Conservation (phyloP, 1,284 basidiomycete species). For the Cutaneotrichosporon cyanovorans region DNA sequence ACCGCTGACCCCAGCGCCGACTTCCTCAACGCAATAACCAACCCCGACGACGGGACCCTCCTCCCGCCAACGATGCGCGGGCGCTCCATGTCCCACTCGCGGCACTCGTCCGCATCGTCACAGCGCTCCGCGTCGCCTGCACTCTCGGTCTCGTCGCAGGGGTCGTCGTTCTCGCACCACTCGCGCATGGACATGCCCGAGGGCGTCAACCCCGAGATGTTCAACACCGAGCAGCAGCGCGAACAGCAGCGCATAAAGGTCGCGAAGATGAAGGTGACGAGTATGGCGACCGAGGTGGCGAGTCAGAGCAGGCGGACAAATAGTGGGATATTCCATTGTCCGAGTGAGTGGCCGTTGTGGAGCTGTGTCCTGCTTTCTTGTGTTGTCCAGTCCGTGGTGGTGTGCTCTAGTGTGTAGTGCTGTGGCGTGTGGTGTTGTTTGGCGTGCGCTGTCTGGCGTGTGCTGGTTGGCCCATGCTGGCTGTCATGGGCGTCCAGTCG, state of each 20-base stretch:
- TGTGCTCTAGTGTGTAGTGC: too few species aligned
- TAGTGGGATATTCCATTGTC: conserved; percentile 84
- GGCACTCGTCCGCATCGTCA: conserved; percentile 38
- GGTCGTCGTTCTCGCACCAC: conserved; percentile 32
- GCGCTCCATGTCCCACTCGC: conserved; percentile 31
- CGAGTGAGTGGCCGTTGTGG: conserved; percentile 49
- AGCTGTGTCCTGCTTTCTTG: too few species aligned
- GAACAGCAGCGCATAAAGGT: conserved; percentile 48
- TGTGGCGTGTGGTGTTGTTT: too few species aligned
- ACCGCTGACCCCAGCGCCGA: conserved; percentile 33
- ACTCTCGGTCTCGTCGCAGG: conserved; percentile 38
- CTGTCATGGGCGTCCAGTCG: too few species aligned
- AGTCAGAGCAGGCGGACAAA: conserved; percentile 81
- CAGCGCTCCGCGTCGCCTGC: conserved; percentile 38
- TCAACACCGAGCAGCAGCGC: conserved; percentile 4
- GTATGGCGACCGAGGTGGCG: conserved; percentile 85
- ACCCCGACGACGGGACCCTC: conserved; percentile 38
- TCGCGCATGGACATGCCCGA: conserved; percentile 39
- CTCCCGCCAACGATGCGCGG: conserved; percentile 34
- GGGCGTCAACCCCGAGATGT: conserved; percentile 12
- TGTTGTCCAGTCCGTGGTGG: too few species aligned
- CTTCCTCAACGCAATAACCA: conserved; percentile 40
- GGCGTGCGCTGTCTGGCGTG: too few species aligned
- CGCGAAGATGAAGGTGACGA: conserved; percentile 87
- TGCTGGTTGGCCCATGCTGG: too few species aligned